Evolutionary conservation across 805 yeast genomes (phyloP).

Genomic region (Suhomyces pyralidae): DNA sequence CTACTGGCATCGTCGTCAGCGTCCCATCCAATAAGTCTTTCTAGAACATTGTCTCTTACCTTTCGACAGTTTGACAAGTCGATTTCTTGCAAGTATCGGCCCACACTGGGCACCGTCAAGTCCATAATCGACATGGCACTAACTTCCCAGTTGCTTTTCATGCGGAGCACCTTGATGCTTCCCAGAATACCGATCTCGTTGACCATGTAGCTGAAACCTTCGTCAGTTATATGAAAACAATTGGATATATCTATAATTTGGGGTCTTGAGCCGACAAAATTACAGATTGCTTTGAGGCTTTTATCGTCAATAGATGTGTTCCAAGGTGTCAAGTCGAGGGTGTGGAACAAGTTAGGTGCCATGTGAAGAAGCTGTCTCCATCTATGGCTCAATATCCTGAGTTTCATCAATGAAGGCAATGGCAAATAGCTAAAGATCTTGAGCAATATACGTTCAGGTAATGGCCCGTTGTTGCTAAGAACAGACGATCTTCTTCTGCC

Average conservation of each 20-base stretch:
- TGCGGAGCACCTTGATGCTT: slow-evolving; percentile 49
- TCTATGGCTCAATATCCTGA: slow-evolving; percentile 55
- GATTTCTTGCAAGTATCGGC: slow-evolving; percentile 53
- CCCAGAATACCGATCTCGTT: slow-evolving; percentile 71
- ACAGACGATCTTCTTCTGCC: slow-evolving; percentile 55
- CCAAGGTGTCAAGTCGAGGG: slow-evolving; percentile 59
- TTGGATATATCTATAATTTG: slow-evolving; percentile 58
- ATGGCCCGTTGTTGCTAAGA: slow-evolving; percentile 48
- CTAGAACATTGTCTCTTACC: slow-evolving; percentile 68
- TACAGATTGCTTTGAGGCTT: slow-evolving; percentile 55
- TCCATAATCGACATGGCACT: slow-evolving; percentile 83
- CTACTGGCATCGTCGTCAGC: slow-evolving; percentile 3
- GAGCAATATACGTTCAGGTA: slow-evolving; percentile 59
- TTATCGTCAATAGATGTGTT: slow-evolving; percentile 58
- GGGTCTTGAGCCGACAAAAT: slow-evolving; percentile 71
- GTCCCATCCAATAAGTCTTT: slow-evolving; percentile 61
- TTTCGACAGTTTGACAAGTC: slow-evolving; percentile 73
- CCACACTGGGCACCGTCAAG: slow-evolving; percentile 62
- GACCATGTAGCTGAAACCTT: slow-evolving; percentile 67
- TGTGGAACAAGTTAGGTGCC: slow-evolving; percentile 51
- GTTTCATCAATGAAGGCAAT: slow-evolving; percentile 58
- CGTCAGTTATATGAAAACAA: slow-evolving; percentile 76
- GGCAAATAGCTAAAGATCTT: slow-evolving; percentile 51
- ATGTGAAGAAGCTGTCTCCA: slow-evolving; percentile 66
- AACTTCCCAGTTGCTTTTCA: slow-evolving; percentile 75